These are phyloP conservation scores for Lactarius hatsudake DNA, from an alignment of 768 basidiomycete genomes.

Conservation along the genomic window DNA sequence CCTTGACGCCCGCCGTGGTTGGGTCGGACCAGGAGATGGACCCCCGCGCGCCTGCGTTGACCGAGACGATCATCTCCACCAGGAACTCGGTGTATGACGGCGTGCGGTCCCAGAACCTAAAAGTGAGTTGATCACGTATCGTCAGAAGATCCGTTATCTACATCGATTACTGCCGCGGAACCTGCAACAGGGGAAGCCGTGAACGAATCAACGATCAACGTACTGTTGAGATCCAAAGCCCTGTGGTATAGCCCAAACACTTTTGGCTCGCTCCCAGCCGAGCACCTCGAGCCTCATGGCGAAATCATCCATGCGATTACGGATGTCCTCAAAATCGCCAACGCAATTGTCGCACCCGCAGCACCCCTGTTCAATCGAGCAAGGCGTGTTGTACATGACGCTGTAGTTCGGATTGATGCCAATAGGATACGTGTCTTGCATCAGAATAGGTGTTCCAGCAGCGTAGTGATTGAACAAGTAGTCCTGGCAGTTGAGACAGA, in stretches of 20 bases:
- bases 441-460: constrained; percentile 62
- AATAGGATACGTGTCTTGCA: constrained; percentile 63
- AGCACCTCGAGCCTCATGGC: constrained; percentile 54
- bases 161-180: background rate
- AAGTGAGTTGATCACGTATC: background rate
- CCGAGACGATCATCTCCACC: constrained; percentile 60
- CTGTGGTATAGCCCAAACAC: constrained; percentile 79
- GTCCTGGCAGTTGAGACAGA: constrained; percentile 56
- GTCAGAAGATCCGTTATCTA: background rate
- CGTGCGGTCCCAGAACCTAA: constrained; percentile 55
- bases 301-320: constrained; percentile 64
- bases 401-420: constrained; percentile 65
- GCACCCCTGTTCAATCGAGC: constrained; percentile 63
- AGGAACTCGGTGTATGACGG: constrained; percentile 73
- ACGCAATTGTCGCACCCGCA: constrained; percentile 75
- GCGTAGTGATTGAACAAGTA: constrained; percentile 60
- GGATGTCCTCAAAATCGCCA: constrained; percentile 66
- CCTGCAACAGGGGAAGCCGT: background rate
- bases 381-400: constrained; percentile 56
- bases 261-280: constrained; percentile 66
- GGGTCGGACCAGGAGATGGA: constrained; percentile 44
- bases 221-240: constrained; percentile 57
- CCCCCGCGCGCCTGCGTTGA: constrained; percentile 67
- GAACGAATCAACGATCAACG: constrained; percentile 23
- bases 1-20: constrained; percentile 40